These are phyloP conservation scores for Penicillium frequentans DNA, from an alignment of 2,329 filamentous ascomycete genomes.

Conservation along the genomic window DNA sequence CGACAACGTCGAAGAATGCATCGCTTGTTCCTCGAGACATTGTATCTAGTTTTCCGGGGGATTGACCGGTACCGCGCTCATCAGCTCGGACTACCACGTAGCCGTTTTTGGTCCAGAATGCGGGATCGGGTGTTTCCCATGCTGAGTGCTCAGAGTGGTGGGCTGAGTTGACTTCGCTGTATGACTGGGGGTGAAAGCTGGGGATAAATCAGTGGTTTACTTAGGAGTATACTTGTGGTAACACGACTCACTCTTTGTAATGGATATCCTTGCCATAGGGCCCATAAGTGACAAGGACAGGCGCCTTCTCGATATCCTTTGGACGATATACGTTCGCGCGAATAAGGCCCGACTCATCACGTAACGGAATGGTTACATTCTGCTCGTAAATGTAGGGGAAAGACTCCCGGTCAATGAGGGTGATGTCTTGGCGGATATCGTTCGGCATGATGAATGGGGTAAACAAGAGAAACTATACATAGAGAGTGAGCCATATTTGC, in stretches of 20 bases:
- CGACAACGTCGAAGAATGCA: constrained; percentile 48
- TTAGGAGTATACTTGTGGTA: neutral
- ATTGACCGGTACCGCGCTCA: constrained; percentile 49
- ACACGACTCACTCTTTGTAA: neutral
- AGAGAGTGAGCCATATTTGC: too few species aligned
- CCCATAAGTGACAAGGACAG: neutral
- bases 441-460: neutral
- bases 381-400: neutral
- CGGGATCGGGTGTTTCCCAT: constrained; percentile 59
- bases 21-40: constrained; percentile 51
- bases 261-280: constrained; percentile 1
- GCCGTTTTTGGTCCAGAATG: constrained; percentile 54
- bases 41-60: constrained; percentile 50
- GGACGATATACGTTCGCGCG: neutral
- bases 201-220: neutral
- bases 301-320: neutral
- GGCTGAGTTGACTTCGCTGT: neutral
- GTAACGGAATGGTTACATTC: neutral
- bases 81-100: constrained; percentile 56
- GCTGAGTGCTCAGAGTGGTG: constrained; percentile 43
- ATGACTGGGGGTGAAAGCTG: neutral
- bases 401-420: neutral
- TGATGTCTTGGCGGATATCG: neutral
- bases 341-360: neutral
- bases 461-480: too few species aligned